phyloP scores from a whole-genome alignment of 108 stramenopile species.

The Bacterosira constricta region DNA sequence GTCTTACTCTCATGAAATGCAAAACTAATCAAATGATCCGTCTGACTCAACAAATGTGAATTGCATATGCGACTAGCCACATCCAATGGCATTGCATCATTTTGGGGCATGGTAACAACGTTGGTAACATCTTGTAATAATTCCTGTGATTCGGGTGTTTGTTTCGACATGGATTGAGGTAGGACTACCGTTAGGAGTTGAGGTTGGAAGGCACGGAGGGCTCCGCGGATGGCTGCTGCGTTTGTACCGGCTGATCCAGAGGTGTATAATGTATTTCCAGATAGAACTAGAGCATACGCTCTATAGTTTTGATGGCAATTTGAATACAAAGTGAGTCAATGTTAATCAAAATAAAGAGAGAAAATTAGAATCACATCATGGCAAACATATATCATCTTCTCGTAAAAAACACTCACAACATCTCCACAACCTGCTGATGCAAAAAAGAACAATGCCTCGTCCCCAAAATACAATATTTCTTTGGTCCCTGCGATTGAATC shows the following conservation, averaged over 20 bases:
- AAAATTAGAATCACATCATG: neutral
- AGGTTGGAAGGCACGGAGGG: constrained; percentile 84
- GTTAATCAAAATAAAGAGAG: neutral
- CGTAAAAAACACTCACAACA: constrained; percentile 66
- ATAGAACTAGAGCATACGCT: constrained; percentile 90
- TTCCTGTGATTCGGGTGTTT: constrained; percentile 85
- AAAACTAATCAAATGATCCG: constrained; percentile 92
- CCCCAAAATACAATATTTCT: constrained; percentile 93
- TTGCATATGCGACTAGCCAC: constrained; percentile 91
- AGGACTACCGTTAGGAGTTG: constrained; percentile 91
- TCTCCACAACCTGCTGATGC: constrained; percentile 95
- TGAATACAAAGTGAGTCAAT: too few species aligned
- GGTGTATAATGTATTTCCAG: constrained; percentile 93
- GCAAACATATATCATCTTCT: too few species aligned
- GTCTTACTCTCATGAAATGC: constrained; percentile 93
- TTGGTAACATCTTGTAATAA: constrained; percentile 81
- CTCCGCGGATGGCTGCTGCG: constrained; percentile 88
- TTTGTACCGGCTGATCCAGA: constrained; percentile 92
- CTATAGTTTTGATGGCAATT: too few species aligned
- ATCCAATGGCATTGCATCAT: constrained; percentile 84
- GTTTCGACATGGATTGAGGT: constrained; percentile 87
- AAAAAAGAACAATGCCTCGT: constrained; percentile 94
- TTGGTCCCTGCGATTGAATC: constrained; percentile 90
- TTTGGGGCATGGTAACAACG: constrained; percentile 84
- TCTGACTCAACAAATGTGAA: constrained; percentile 84